Base-by-base conservation (phyloP, 192 early-diverging fungal species). In the Coemansia reversa region DNA sequence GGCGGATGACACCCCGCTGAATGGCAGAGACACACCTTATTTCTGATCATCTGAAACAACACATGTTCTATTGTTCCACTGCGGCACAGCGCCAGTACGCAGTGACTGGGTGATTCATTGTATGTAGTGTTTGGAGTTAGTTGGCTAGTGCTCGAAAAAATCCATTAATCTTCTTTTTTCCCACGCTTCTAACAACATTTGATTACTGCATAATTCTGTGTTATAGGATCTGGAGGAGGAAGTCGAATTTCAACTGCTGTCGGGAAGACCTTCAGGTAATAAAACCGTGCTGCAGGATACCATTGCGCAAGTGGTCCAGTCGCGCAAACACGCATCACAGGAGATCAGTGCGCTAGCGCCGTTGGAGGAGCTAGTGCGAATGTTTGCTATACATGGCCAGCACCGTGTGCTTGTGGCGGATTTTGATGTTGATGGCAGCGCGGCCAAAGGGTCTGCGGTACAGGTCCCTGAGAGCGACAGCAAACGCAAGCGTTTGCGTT, bases 301-400 rank as follows among this genome's bases (percentile, higher is more conserved):
- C 0, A 30, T 81, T 2, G 66, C 57, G 22, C 72, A 75, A n/a
- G 74, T 81, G 2, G 69, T 81, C 23, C 51, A 50, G 5, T 72
- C 72, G 29, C 79, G 73, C 69, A 72, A 75, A 28, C 74, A 75
- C 32, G 74, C 72, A 1, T 66, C 79, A 19, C 66, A 66, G 54
- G 74, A 71, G 28, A 71, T 81, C 32, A 59, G 56, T 35, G 67
- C 65, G 9, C n/a, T 51, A 0, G 69, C 70, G 18, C 63, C 74
- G 42, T 70, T 81, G 19, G 74, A 72, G 55, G 20, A 60, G 29
- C 66, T 81, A n/a, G 53, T 76, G 51, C 56, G 55, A 24, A 49
- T 81, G 62, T 81, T 81, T 58, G 50, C 66, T 5, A 66, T 57
- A 18, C 63, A 51, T 30, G 60, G 69, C 0, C 79, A 76, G 35